Base-by-base conservation (phyloP, 2,329 filamentous ascomycete species). In the Xylariaceae sp. region DNA sequence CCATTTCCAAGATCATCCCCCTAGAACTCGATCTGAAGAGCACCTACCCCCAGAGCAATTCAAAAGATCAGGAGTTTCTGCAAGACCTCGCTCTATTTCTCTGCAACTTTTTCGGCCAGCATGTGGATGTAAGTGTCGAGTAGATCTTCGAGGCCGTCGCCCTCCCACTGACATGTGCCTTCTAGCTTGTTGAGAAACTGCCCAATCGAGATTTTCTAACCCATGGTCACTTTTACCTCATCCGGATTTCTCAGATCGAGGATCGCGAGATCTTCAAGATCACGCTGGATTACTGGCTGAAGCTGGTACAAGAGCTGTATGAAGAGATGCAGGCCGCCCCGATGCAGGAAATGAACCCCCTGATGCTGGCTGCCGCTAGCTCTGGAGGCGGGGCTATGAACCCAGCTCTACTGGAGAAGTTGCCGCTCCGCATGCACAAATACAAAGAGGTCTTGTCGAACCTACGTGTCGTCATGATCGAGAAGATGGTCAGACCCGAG, bases 181-280 rank as follows among this genome's bases (percentile, higher is more conserved):
- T 7, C 50, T 63, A 90, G 87, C 81, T 97, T 51, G 93, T 99
- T 61, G 94, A 99, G 73, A 96, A 94, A 64, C 81, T 99, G 19
- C 93, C 94, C 22, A 97, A 97, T 73, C 84, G 87, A 61, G 94
- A 99, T 66, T 99, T 90, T 71, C 86, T 99, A 41, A 89, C 90
- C 1, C 94, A 99, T 67, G 93, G 90, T 16, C 94, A 99, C 73
- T 97, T 96, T 73, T 99, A 99, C 72, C 84, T 99, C 13, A 97
- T 99, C 66, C 87, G 93, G 57, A 97, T 99, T 71, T 97, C 92
- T 44, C 92, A 99, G 74, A 99, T 99, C 61, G 94, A 99, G 62
- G 95, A 99, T 67, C 87, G 94, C 49, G 94, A 99, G 71, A 96
- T 99, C 59, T 99, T 99, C 83, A 99, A 99, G 80, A 99, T 99